Evolutionary conservation across 345 rosid species (phyloP).

Genomic region (Arabidopsis suecica): DNA sequence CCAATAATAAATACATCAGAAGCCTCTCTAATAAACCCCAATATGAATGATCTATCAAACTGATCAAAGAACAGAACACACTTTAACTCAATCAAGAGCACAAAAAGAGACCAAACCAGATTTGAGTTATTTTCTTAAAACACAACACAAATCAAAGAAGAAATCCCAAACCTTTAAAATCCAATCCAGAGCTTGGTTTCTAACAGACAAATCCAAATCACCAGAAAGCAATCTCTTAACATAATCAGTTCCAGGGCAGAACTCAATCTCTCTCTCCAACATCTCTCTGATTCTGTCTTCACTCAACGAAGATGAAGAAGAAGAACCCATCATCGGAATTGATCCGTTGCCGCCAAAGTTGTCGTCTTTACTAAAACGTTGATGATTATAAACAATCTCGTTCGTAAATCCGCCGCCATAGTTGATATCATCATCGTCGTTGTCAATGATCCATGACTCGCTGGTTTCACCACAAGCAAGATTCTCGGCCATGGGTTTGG

Average conservation of each 20-base stretch:
- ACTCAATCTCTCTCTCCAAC: conserved; percentile 61
- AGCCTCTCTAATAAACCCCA: neutral
- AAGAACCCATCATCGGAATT: conserved; percentile 46
- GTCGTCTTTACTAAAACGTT: conserved; percentile 38
- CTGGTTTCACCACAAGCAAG: conserved; percentile 62
- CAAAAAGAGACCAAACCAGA: conserved; percentile 19
- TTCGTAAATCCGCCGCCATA: conserved; percentile 28
- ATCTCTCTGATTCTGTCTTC: conserved; percentile 61
- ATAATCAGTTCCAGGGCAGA: conserved; percentile 58
- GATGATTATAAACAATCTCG: conserved; percentile 18
- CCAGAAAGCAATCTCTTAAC: conserved; percentile 60
- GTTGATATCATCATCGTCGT: conserved; percentile 43
- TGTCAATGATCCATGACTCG: conserved; percentile 50
- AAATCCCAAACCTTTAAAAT: conserved; percentile 59
- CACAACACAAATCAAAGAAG: conserved; percentile 12
- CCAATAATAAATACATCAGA: conserved; percentile 19
- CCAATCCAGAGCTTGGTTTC: conserved; percentile 75
- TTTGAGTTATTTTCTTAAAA: conserved; percentile 2
- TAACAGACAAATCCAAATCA: conserved; percentile 54
- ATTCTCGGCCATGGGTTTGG: conserved; percentile 52
- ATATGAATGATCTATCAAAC: conserved; percentile 25
- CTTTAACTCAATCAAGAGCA: neutral
- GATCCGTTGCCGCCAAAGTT: conserved; percentile 44
- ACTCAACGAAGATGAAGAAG: conserved; percentile 28
- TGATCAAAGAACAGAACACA: conserved; percentile 27